These are phyloP conservation scores for Candida verbasci DNA, from an alignment of 805 yeast species.

Conservation along the genomic window DNA sequence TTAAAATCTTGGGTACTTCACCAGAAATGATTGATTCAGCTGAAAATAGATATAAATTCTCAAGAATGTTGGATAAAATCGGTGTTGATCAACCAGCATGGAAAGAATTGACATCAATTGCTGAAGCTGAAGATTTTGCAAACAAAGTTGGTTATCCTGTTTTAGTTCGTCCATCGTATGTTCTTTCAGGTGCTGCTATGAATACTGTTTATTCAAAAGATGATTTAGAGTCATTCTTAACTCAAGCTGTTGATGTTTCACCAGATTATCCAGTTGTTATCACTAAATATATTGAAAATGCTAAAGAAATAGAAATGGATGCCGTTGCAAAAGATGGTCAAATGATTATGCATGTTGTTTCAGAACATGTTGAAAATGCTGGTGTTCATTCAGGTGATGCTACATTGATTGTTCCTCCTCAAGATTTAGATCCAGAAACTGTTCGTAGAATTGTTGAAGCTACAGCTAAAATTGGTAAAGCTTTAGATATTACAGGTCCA, in stretches of 20 bases:
- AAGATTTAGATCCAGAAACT: slow-evolving; percentile 88
- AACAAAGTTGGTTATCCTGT: slow-evolving; percentile 91
- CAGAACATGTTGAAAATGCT: slow-evolving; percentile 98
- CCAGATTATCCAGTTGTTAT: slow-evolving; percentile 98
- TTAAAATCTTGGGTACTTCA: slow-evolving; percentile 92
- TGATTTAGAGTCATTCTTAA: slow-evolving; percentile 80
- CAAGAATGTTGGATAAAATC: slow-evolving; percentile 92
- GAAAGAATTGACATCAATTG: slow-evolving; percentile 93
- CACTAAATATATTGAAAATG: slow-evolving; percentile 93
- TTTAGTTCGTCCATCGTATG: slow-evolving; percentile 95
- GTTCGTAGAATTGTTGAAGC: slow-evolving; percentile 89
- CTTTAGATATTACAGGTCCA: slow-evolving; percentile 95
- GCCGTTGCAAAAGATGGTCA: slow-evolving; percentile 96
- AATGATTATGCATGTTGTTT: slow-evolving; percentile 93
- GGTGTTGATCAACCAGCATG: slow-evolving; percentile 99
- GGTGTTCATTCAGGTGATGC: slow-evolving; percentile 99
- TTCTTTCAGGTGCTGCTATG: slow-evolving; percentile 98
- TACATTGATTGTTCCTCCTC: slow-evolving; percentile 94
- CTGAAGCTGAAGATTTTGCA: slow-evolving; percentile 90
- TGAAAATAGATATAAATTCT: slow-evolving; percentile 95
- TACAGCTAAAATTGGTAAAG: slow-evolving; percentile 93
- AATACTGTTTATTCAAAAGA: slow-evolving; percentile 88
- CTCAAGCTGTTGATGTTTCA: slow-evolving; percentile 95
- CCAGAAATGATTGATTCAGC: slow-evolving; percentile 99
- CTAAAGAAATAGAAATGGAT: slow-evolving; percentile 98